These are phyloP conservation scores for Nannochloropsis salina DNA, from an alignment of 108 stramenopile genomes.

Conservation along the genomic window DNA sequence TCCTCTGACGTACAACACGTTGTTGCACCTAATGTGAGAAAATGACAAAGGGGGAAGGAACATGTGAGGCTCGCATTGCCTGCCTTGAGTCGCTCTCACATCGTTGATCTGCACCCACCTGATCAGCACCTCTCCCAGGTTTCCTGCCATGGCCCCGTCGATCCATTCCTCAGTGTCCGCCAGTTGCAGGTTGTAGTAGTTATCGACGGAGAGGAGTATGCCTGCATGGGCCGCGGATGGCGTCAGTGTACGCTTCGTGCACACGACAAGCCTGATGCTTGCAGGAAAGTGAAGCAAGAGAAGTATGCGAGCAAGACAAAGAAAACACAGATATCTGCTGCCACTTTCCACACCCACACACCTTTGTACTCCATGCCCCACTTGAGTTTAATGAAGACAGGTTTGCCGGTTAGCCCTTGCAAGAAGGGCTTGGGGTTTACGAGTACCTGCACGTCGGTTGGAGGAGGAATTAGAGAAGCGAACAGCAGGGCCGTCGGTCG, in stretches of 20 bases:
- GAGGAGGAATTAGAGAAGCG: too few species aligned
- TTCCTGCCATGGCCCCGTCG: constrained; percentile 86
- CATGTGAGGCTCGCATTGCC: not conserved
- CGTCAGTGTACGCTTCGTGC: not conserved
- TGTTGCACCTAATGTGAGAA: constrained; percentile 66
- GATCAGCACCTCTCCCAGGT: constrained; percentile 90
- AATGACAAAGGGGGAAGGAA: not conserved
- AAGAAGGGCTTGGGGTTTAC: constrained; percentile 99
- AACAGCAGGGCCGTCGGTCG: too few species aligned
- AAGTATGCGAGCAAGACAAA: not conserved
- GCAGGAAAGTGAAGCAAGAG: not conserved
- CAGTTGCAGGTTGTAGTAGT: constrained; percentile 93
- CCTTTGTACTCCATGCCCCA: constrained; percentile 87
- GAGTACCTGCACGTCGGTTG: constrained; percentile 62
- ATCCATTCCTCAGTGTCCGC: constrained; percentile 84
- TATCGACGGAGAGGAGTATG: constrained; percentile 76
- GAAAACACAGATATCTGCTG: too few species aligned
- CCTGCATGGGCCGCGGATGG: constrained; percentile 52
- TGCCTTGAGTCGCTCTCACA: not conserved
- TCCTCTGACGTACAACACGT: constrained; percentile 88
- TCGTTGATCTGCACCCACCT: constrained; percentile 42
- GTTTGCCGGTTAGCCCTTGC: constrained; percentile 80
- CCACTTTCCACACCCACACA: constrained; percentile 19
- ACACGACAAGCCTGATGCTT: not conserved
- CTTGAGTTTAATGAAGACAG: constrained; percentile 89